Evolutionary conservation across 1,284 basidiomycete species (phyloP).

Genomic region (Phylloporus sp.): DNA sequence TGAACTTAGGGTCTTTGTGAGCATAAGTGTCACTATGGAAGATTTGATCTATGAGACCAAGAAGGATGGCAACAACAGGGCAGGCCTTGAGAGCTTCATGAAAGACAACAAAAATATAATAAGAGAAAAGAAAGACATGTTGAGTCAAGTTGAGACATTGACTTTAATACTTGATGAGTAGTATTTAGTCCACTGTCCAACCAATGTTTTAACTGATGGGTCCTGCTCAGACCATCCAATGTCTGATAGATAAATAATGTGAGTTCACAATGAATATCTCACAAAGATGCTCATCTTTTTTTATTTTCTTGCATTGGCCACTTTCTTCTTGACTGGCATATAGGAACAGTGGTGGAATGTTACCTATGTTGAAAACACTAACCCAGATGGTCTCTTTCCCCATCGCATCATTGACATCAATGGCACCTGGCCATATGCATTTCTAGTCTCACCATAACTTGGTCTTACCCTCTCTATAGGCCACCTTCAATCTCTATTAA

Average conservation of each 20-base stretch:
- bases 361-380: constrained; percentile 69
- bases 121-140: too few relatives aligned
- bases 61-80: constrained; percentile 87
- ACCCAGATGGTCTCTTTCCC: constrained; percentile 76
- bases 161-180: too few relatives aligned
- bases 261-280: too few relatives aligned
- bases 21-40: constrained; percentile 41
- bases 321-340: constrained; percentile 55
- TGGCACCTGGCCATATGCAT: constrained; percentile 81
- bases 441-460: too few relatives aligned
- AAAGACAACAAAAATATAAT: constrained; percentile 87
- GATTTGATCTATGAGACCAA: constrained; percentile 85
- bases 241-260: too few relatives aligned
- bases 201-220: too few relatives aligned
- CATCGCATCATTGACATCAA: constrained; percentile 88
- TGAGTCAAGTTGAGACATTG: too few relatives aligned
- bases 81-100: constrained; percentile 89
- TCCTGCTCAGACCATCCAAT: too few relatives aligned
- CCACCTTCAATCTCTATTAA: constrained; percentile 81
- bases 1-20: constrained; percentile 3
- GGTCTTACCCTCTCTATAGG: constrained; percentile 40
- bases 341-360: constrained; percentile 83
- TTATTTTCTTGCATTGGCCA: constrained; percentile 33
- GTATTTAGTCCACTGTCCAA: too few relatives aligned
- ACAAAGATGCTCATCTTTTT: background rate